Percentiles rank a stretch among this genome's conserved stretches.
Conservation (phyloP, 2,329 filamentous ascomycete genomes). For the Fusarium avenaceum region DNA sequence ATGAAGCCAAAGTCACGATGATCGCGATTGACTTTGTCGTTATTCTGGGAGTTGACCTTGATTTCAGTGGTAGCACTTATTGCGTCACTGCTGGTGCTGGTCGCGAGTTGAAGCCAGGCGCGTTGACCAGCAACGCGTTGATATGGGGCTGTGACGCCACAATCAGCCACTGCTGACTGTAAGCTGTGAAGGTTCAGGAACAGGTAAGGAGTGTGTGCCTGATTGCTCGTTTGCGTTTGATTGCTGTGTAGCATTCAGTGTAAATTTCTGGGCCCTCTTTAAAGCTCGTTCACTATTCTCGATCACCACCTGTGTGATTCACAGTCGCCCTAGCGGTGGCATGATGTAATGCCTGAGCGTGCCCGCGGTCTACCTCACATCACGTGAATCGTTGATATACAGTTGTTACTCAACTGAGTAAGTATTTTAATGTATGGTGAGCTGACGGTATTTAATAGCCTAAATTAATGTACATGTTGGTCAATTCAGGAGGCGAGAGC, state of each 20-base stretch:
- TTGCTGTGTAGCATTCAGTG: neutral
- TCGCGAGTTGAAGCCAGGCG: constrained; percentile 43
- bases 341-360: no score
- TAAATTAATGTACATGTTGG: no score
- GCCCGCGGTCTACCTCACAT: no score
- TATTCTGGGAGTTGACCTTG: constrained; percentile 10
- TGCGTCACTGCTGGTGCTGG: constrained; percentile 43
- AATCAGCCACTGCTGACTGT: constrained; percentile 36
- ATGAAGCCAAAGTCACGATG: constrained; percentile 3
- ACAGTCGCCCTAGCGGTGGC: neutral
- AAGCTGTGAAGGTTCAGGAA: neutral
- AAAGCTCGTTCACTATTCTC: no score
- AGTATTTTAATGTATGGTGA: no score
- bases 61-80: constrained; percentile 25
- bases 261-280: neutral
- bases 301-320: neutral
- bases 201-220: neutral
- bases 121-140: constrained; percentile 42
- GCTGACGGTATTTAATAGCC: no score
- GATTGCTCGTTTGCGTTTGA: neutral
- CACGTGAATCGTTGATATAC: no score
- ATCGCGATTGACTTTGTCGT: constrained; percentile 26
- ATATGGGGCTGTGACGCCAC: constrained; percentile 38
- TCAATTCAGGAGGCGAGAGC: no score
- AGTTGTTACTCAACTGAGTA: no score